Evolutionary conservation across 345 rosid species (phyloP).

Genomic region (Brassica nigra): DNA sequence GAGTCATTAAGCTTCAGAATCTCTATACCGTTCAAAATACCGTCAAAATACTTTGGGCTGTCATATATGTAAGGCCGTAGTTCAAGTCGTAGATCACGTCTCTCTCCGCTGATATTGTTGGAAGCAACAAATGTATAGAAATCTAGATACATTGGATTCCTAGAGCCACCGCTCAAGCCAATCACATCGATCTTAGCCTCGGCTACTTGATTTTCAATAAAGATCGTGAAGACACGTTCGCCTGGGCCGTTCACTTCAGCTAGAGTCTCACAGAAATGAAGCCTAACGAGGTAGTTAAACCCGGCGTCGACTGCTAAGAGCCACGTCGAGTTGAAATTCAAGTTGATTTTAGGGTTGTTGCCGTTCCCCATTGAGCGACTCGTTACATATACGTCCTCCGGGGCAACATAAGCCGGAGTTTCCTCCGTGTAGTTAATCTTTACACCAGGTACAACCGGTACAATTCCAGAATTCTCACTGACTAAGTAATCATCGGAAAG

Average conservation of each 20-base stretch:
- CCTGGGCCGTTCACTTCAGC: not conserved
- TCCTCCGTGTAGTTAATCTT: not conserved
- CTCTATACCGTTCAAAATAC: constrained; percentile 51
- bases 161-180: constrained; percentile 1
- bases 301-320: constrained; percentile 35
- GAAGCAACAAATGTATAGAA: too few species aligned
- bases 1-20: constrained; percentile 17
- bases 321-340: constrained; percentile 39
- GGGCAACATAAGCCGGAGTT: constrained; percentile 26
- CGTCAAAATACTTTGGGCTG: not conserved
- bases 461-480: not conserved
- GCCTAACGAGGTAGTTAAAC: constrained; percentile 40
- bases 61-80: not conserved
- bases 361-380: constrained; percentile 11
- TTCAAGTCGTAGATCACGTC: constrained; percentile 26
- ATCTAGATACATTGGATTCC: constrained; percentile 37
- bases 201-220: not conserved
- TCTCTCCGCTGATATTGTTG: too few species aligned
- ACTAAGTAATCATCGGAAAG: not conserved
- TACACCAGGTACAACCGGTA: fast-evolving
- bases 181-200: constrained; percentile 4
- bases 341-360: not conserved
- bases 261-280: constrained; percentile 43
- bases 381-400: not conserved
- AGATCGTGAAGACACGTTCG: constrained; percentile 25